Evolutionary conservation across 495 filamentous ascomycete genomes (phyloP).

Genomic region (Hypomontagnella monticulosa): DNA sequence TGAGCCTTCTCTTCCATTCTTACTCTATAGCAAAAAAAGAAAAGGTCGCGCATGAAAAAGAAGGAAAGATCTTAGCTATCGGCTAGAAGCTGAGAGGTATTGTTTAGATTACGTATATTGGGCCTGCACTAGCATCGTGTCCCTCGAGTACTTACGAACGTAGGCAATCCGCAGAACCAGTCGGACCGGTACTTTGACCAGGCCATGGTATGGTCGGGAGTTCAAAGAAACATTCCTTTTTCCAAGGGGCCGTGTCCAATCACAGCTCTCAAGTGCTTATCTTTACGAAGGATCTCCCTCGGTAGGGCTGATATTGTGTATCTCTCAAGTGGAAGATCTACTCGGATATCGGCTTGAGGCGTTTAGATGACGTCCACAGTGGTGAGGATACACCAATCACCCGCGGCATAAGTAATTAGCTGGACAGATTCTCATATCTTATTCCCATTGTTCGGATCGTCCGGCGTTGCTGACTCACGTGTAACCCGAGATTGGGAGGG

Average conservation of each 20-base stretch:
- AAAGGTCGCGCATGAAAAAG: neutral
- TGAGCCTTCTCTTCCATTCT: constrained; percentile 32
- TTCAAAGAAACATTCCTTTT: constrained; percentile 15
- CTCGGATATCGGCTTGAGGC: constrained; percentile 22
- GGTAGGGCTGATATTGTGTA: neutral
- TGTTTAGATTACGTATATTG: constrained; percentile 22
- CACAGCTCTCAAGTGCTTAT: constrained; percentile 27
- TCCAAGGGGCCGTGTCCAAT: constrained; percentile 17
- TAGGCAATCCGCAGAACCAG: constrained; percentile 11
- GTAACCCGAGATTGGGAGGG: too few relatives aligned
- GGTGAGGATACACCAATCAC: constrained; percentile 5
- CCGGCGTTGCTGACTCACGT: constrained; percentile 6
- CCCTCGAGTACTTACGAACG: neutral
- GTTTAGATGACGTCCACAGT: constrained; percentile 14
- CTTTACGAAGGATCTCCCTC: constrained; percentile 14
- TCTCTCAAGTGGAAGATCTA: neutral
- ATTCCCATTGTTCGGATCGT: constrained; percentile 15
- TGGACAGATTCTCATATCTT: constrained; percentile 2
- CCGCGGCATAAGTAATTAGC: neutral
- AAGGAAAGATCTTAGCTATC: constrained; percentile 8
- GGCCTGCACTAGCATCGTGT: constrained; percentile 6
- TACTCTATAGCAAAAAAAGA: constrained; percentile 1
- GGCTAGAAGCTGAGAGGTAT: constrained; percentile 13
- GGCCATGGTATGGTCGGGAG: constrained; percentile 12
- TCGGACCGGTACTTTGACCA: constrained; percentile 8